These are phyloP conservation scores for Sextonia rubra DNA, from an alignment of 164 flowering plant genomes.

Conservation along the genomic window DNA sequence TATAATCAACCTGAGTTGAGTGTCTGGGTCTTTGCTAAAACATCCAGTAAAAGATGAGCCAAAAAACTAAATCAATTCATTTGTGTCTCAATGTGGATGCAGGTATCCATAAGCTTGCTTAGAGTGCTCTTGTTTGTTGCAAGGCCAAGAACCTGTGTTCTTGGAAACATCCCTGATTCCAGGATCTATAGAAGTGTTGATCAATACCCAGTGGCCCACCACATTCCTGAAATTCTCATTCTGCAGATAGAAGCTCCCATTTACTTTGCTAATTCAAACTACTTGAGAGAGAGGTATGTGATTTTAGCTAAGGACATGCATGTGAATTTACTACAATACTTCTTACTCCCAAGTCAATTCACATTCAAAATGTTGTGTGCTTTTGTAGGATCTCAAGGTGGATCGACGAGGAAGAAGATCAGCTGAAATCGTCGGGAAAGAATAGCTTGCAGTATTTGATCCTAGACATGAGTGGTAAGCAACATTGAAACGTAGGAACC, in stretches of 20 bases:
- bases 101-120: constrained; percentile 54
- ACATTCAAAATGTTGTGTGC: background rate
- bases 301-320: background rate
- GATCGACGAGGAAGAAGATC: constrained; percentile 77
- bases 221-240: constrained; percentile 55
- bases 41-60: background rate
- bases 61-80: background rate
- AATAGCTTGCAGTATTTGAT: constrained; percentile 59
- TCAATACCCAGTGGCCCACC: constrained; percentile 48
- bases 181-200: constrained; percentile 41
- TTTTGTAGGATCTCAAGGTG: constrained; percentile 47
- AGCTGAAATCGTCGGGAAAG: constrained; percentile 36
- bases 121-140: constrained; percentile 49
- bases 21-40: background rate
- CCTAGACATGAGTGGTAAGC: constrained; percentile 60
- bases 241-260: constrained; percentile 60
- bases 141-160: constrained; percentile 52
- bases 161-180: constrained; percentile 61
- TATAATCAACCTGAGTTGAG: background rate
- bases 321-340: background rate
- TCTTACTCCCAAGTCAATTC: background rate
- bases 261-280: constrained; percentile 65
- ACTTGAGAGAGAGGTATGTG: constrained; percentile 69
- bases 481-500: too few species aligned
- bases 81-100: constrained; percentile 10